Evolutionary conservation across 1,139 yeast genomes (phyloP), one percentile per base, ranked within the genome.

Genomic region (Geotrichum klebahnii): DNA sequence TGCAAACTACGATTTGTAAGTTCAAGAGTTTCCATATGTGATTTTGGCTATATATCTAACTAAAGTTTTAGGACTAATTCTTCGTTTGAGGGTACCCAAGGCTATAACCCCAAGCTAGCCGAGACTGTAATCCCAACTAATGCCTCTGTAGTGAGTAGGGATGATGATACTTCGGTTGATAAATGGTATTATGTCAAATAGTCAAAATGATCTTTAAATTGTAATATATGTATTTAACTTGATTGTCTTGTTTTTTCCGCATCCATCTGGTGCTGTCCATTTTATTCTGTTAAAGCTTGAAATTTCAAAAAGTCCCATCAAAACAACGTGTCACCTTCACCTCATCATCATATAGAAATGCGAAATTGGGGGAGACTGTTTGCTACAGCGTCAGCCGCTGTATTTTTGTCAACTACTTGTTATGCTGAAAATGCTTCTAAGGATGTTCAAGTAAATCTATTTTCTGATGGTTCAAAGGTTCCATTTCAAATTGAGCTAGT

Each of bases 401-500:
- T 31, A 19, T 14, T 20, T 12, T n/a, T n/a, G 8, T 32, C 40
- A 5, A 14, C 35, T 2, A 19, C 43, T 6, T 46, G 45, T 17
- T 14, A 20, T 14, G 39, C 41, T 14, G 37, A 42, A 5, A 5
- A 39, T 19, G 20, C 39, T 2, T 8, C 38, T 5, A 51, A 53
- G 33, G 49, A 50, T 5, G 53, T 62, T n/a, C 48, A 48, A 4
- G 55, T 63, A 26, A 60, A 59, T 52, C 52, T 66, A 37, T 55
- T 59, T 46, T 60, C 66, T 22, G 57, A 61, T 46, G 67, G 69
- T 66, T 44, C 58, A 10, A 58, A 63, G 4, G 67, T 76, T 1
- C 76, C 79, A 1, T 77, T 77, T 57, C 67, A 67, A 42, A 65
- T 80, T 37, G 75, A 74, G 53, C 64, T 81, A 41, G 61, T 82